Evolutionary conservation across 2,329 filamentous ascomycete genomes (phyloP), one percentile per base, ranked within the genome.

Genomic region (Fusarium sp.): DNA sequence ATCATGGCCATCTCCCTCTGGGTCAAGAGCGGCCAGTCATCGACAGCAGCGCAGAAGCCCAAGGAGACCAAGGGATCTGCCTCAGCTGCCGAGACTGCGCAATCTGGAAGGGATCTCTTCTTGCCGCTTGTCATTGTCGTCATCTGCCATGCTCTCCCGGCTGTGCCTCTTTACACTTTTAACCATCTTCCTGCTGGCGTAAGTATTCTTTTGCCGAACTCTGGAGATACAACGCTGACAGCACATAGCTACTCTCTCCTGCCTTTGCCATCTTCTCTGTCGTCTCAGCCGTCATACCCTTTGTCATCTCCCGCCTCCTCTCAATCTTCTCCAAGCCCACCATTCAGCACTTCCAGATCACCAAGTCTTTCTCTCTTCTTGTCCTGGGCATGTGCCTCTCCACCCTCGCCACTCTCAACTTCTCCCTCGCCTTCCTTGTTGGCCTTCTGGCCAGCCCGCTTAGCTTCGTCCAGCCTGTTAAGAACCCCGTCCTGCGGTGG

Each of bases 1-100:
- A 96, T 99, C 81, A 97, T 96, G 87, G 95, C 96, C 6, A 96
- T 98, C 76, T 92, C 92, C 17, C 86, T 98, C n/a, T 99, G 97
- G 97, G 88, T 98, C 17, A 92, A 94, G 82, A 98, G 94, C 78
- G 96, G 96, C 1, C 89, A 89, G 66, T 65, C 76, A 5, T 32
- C 57, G n/a, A n/a, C 74, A 33, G 7, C n/a, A 9, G 58, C 84
- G 63, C 80, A 82, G 50, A 71, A 62, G 33, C n/a, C 57, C 4
- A 74, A 68, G 56, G 75, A 81, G 61, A 12, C 33, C 8, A 77
- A 80, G 14, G 79, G 79, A 8, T 79, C 81, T 35, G 80, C 84
- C 66, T 79, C 80, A 20, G 63, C 71, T 12, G 56, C 45, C 4
- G 61, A 78, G 33, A 47, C 66, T n/a, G 59, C 32, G 17, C 37